Base-by-base conservation (phyloP, 2,329 filamentous ascomycete genomes). In the Sarocladium strictum region DNA sequence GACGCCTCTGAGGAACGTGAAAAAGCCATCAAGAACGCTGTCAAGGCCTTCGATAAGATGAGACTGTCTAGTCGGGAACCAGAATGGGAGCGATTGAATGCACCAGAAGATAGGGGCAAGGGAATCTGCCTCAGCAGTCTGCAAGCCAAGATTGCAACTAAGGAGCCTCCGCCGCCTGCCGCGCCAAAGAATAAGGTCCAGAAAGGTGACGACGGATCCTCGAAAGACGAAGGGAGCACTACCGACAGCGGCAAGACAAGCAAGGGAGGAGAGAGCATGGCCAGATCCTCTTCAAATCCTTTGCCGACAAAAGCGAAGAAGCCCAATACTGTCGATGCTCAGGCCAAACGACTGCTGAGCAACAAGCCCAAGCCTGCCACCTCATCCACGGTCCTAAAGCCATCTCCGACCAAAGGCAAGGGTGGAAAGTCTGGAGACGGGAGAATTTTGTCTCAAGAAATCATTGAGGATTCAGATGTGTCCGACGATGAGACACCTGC, bases 71-170 rank as follows among this genome's bases (percentile, higher is more conserved):
- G 76, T 2, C 75, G 75, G 1, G 81, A 85, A 55, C 75, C 76
- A 0, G 76, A 81, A 53, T 86, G 83, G 83, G 79, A 86, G 61
- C 77, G 73, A 58, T 69, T 86, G n/a, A 69, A 85, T 11, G 76
- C 79, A 4, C 74, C 72, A 58, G 73, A 78, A 47, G 81, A 86
- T 54, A 74, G 83, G 52, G 80, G 80, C 53, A 71, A 70, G 58
- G 83, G 83, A 53, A 84, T 79, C 52, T 79, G 77, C 52, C 67
- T 86, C 32, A 86, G 83, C 68, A 82, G 79, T 60, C 68, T 86
- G 9, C 83, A 86, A 59, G 79, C 76, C 11, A 75, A 76, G 10
- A 73, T 86, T 43, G 81, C 78, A 50, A 80, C 50, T 11, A 78
- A 63, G 76, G 76, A 43, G 33, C 53, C n/a, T n/a, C 45, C 47